These are phyloP conservation scores for Lepraria neglecta DNA, from an alignment of 495 filamentous ascomycete genomes.

Conservation along the genomic window DNA sequence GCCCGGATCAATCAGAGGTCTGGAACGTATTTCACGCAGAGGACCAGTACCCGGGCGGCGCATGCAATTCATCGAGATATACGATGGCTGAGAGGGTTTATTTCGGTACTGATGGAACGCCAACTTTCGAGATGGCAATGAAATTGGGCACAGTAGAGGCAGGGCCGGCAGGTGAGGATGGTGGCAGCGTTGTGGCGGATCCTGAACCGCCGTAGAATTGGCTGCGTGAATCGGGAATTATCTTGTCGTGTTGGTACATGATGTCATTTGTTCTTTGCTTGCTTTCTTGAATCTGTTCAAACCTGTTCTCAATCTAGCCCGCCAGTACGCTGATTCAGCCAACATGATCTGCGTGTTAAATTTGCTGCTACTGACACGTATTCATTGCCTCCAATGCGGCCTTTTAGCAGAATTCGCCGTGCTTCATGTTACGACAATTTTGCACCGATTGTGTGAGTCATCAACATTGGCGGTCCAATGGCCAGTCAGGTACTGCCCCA, in stretches of 20 bases:
- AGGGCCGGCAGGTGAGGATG: neutral
- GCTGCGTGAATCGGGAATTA: no score
- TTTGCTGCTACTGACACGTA: no score
- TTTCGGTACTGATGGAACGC: neutral
- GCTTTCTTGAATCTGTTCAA: no score
- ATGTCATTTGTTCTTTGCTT: no score
- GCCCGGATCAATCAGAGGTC: neutral
- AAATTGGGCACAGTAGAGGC: neutral
- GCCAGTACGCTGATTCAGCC: no score
- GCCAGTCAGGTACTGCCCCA: slow-evolving; percentile 4
- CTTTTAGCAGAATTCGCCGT: no score
- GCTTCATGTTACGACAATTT: no score
- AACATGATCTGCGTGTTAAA: no score
- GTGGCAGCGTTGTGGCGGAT: neutral
- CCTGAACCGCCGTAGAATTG: slow-evolving; percentile 7
- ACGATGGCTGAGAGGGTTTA: neutral
- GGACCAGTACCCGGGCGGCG: neutral
- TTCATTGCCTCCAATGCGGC: no score
- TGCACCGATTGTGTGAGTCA: neutral
- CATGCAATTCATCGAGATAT: neutral
- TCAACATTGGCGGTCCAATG: neutral
- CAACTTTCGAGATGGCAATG: neutral
- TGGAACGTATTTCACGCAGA: neutral
- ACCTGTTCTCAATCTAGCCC: no score
- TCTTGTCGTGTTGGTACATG: no score